These are phyloP conservation scores for Mycogone perniciosa DNA, from an alignment of 2,329 filamentous ascomycete species.

Conservation along the genomic window DNA sequence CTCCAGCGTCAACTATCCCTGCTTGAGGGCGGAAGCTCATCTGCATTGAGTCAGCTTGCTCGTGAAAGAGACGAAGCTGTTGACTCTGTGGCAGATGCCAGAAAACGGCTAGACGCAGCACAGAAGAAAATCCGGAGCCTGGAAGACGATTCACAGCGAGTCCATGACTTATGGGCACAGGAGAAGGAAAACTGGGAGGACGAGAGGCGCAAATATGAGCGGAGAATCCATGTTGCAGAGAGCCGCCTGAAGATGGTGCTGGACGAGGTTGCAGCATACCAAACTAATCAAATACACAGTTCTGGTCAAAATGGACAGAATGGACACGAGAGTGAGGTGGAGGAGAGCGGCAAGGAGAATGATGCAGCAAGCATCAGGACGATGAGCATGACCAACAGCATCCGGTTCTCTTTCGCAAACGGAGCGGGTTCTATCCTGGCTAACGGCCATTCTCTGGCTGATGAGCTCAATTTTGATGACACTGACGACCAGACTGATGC, in stretches of 20 bases:
- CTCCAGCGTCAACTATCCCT: conserved; percentile 80
- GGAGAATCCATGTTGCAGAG: conserved; percentile 85
- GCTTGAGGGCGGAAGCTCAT: conserved; percentile 81
- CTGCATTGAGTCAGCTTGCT: conserved; percentile 74
- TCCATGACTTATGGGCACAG: conserved; percentile 72
- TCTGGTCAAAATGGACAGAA: conserved; percentile 28
- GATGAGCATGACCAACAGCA: conserved; percentile 64
- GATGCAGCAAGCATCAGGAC: conserved; percentile 67
- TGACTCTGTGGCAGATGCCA: conserved; percentile 64
- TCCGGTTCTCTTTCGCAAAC: conserved; percentile 66
- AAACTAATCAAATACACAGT: conserved; percentile 46
- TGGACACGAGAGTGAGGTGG: conserved; percentile 50
- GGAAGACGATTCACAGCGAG: conserved; percentile 75
- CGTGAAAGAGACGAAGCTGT: conserved; percentile 82
- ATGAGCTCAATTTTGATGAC: conserved; percentile 84
- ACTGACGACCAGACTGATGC: conserved; percentile 66
- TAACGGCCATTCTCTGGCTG: conserved; percentile 73
- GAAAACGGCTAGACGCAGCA: conserved; percentile 66
- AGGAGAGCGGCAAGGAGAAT: conserved; percentile 56
- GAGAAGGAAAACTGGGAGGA: conserved; percentile 83
- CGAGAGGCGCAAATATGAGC: conserved; percentile 74
- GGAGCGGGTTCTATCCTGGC: conserved; percentile 48
- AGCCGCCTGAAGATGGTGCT: conserved; percentile 75
- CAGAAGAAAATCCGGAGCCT: conserved; percentile 73
- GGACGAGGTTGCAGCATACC: conserved; percentile 73